Evolutionary conservation across 805 yeast genomes (phyloP).

Genomic region (Cyberlindnera xishuangbannaensis): DNA sequence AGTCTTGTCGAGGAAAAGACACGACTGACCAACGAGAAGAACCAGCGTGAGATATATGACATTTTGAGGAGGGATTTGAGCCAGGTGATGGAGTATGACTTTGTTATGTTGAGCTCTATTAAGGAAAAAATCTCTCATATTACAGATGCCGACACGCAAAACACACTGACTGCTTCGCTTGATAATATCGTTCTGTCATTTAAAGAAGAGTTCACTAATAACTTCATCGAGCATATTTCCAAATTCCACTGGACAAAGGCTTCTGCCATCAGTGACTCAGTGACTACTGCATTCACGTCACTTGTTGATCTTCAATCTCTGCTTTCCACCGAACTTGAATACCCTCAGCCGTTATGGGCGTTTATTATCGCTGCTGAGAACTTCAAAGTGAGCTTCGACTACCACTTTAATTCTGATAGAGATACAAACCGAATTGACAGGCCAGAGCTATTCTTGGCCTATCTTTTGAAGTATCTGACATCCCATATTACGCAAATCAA

Average conservation of each 20-base stretch:
- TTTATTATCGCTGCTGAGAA: conserved; percentile 40
- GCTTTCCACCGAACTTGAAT: conserved; percentile 1
- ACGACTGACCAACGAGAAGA: conserved; percentile 1
- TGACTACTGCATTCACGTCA: conserved; percentile 5
- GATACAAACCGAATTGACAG: conserved; percentile 41
- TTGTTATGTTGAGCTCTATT: conserved; percentile 6
- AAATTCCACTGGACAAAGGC: conserved; percentile 18
- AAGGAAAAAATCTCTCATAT: too few relatives aligned
- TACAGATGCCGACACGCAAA: too few relatives aligned
- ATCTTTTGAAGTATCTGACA: conserved; percentile 40
- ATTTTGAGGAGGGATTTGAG: conserved; percentile 7
- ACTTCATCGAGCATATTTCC: conserved; percentile 9
- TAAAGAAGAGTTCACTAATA: conserved; percentile 6
- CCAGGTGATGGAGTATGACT: conserved; percentile 11
- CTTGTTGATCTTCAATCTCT: conserved; percentile 18
- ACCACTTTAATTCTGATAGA: conserved; percentile 42
- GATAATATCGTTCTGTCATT: conserved; percentile 8
- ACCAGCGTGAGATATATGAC: conserved; percentile 4
- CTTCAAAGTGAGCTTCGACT: conserved; percentile 43
- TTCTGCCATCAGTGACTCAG: not conserved
- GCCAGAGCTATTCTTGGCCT: conserved; percentile 49
- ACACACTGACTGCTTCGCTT: conserved; percentile 5
- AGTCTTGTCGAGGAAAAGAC: conserved; percentile 10
- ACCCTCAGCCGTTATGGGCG: conserved; percentile 48
- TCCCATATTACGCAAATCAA: conserved; percentile 36